Base-by-base conservation (phyloP, 2,329 filamentous ascomycete genomes). In the Exophiala lecanii-corni region DNA sequence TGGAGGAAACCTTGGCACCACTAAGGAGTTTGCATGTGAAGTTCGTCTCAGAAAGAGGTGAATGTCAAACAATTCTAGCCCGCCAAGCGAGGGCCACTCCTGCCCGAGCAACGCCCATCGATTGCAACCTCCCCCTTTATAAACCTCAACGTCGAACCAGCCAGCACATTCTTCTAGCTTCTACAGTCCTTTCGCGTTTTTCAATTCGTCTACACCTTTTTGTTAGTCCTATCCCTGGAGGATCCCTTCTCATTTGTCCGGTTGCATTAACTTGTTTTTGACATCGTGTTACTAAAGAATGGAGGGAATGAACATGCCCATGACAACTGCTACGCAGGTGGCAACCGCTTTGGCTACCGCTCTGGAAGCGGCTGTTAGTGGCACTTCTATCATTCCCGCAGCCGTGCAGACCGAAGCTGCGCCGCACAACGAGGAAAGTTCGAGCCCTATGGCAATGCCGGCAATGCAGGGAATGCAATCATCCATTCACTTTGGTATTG, bases 231-330 rank as follows among this genome's bases (percentile, higher is more conserved):
- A 20, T 37, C 19, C 35, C 35, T 37, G 16, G 35, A 19, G 35
- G 16, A 37, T 19, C 19, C 15, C 35, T 37, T 37, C 19, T 37
- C 35, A 37, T 19, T 37, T 37, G 16, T 23, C 35, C 35, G 35
- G 32, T 35, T 35, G 32, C 32, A 35, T 35, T 35, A 18, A 35
- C 32, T 35, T 35, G 19, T 37, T 37, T 23, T 37, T n/a, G 35
- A 23, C 35, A 37, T 19, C 35, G 19, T 23, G 35, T 23, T 37
- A 3, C 35, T 37, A 19, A 37, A 23, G 15, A 19, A 37, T 37
- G 35, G 35, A 37, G 35, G 35, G 35, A 37, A 37, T 37, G 35
- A 37, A 16, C 19, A 37, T 37, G 35, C 16, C 35, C 35, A 37
- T 37, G 35, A 37, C 19, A 37, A 37, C 16, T 37, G 19, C 35